Base-by-base conservation (phyloP, 108 stramenopile genomes). In the Heterococcus sp. region DNA sequence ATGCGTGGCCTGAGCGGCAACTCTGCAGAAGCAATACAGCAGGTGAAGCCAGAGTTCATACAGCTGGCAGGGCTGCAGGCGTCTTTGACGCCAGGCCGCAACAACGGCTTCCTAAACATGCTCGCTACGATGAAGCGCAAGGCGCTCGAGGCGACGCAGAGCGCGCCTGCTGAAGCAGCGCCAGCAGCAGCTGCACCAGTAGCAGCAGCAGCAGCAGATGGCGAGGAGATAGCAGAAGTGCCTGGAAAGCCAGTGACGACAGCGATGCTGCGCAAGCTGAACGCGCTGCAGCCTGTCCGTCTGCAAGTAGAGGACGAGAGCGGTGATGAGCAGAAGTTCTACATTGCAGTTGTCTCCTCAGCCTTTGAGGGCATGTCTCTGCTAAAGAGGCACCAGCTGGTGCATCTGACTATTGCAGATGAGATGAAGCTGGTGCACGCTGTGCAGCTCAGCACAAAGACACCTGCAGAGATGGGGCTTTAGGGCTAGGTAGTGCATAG, bases 81-180 rank as follows among this genome's bases (percentile, higher is more conserved):
- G 67, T 90, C 90, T 35, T 84, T 98, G 66, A 98, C 97, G 2
- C 86, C 86, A 26, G 86, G 85, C 26, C 86, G 97, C 64, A 98
- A 98, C 87, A 98, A 98, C 88, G 97, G 97, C 38, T 98, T 98
- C 80, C 87, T 98, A 33, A 98, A 98, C 86, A 98, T 98, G 97
- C 75, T 98, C 35, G 73, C 72, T 1, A 87, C 89, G 26, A 95
- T 98, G 92, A 96, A 98, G 87, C 76, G 72, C 28, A 77, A 78
- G 71, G 84, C 84, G 26, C 32, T 72, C 1, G 4, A 37, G 0
- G 3, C 65, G 67, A n/a, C n/a, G n/a, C n/a, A n/a, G n/a, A n/a
- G n/a, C n/a, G n/a, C n/a, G n/a, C 58, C 30, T 31, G 72, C 72
- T 5, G 72, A 73, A 58, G 37, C 72, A 0, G 37, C 46, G 72